Conservation (phyloP, 108 stramenopile genomes). For the Bacterosira constricta region DNA sequence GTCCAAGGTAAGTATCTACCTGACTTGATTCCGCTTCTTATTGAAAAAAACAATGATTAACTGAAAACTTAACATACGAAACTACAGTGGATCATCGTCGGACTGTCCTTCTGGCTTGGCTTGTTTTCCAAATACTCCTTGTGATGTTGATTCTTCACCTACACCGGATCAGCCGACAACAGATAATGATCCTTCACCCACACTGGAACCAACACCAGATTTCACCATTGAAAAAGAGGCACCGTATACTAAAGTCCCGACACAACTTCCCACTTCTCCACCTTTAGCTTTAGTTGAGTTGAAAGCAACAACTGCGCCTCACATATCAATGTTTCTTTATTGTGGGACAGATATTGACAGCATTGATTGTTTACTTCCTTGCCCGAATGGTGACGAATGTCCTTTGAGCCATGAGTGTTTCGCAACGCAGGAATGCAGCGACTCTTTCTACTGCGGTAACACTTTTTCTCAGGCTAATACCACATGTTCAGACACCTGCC, state of each 20-base stretch:
- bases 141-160: conserved; percentile 9
- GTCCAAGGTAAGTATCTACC: conserved; percentile 14
- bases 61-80: no score
- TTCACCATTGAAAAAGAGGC: no score
- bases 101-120: conserved; percentile 43
- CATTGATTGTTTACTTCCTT: conserved; percentile 42
- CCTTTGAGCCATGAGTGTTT: conserved; percentile 41
- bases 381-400: conserved; percentile 41
- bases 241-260: conserved; percentile 11
- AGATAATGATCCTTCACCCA: not conserved
- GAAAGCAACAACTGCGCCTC: conserved; percentile 29
- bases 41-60: no score
- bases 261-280: conserved; percentile 52
- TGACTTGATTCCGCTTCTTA: not conserved
- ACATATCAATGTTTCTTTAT: conserved; percentile 38
- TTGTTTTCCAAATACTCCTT: conserved; percentile 57
- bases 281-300: conserved; percentile 70
- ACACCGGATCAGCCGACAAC: not conserved
- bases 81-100: conserved; percentile 7
- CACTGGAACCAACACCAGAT: not conserved
- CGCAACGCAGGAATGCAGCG: conserved; percentile 43
- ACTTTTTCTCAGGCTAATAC: conserved; percentile 37
- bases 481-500: conserved; percentile 36
- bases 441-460: conserved; percentile 46
- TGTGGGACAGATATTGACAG: conserved; percentile 43